A percentile compares a stretch with the other conserved stretches of the same genome.
These are phyloP conservation scores for Puccinellia tenuiflora DNA, from an alignment of 176 grass and related monocot species.

Conservation along the genomic window DNA sequence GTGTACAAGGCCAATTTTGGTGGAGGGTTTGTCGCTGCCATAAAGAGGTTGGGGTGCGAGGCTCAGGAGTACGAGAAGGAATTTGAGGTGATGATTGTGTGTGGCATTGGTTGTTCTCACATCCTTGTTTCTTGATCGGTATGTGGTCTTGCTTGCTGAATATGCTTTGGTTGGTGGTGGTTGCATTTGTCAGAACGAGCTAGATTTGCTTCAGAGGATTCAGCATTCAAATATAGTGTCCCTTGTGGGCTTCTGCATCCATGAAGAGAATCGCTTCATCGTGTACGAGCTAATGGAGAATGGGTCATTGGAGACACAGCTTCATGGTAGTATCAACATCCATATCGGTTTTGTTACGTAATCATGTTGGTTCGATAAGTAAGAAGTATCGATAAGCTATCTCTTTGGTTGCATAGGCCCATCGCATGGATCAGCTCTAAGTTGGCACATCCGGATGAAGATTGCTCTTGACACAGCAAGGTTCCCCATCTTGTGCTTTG, in stretches of 20 bases:
- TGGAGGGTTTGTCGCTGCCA: constrained; percentile 47
- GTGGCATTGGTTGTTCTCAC: background rate
- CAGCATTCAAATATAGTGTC: constrained; percentile 82
- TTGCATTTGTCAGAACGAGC: constrained; percentile 66
- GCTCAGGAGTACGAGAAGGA: constrained; percentile 54
- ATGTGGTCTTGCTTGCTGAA: background rate
- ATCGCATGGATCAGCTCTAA: constrained; percentile 80
- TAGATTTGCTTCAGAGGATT: constrained; percentile 86
- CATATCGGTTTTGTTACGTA: background rate
- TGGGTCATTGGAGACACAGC: constrained; percentile 76
- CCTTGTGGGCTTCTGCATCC: constrained; percentile 82
- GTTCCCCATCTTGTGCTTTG: constrained; percentile 36
- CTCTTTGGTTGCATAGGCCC: constrained; percentile 42
- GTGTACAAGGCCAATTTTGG: constrained; percentile 86
- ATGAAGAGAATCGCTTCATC: constrained; percentile 53
- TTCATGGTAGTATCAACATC: constrained; percentile 57
- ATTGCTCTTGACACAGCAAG: constrained; percentile 95
- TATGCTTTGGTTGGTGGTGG: background rate
- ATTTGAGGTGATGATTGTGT: constrained; percentile 61
- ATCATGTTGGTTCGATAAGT: background rate
- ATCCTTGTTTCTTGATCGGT: background rate
- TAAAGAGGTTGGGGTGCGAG: constrained; percentile 57
- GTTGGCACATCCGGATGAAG: constrained; percentile 94
- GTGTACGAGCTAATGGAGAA: constrained; percentile 91
- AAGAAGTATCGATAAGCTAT: background rate